These are phyloP conservation scores for Cladosporium sp. DNA, from an alignment of 2,329 filamentous ascomycete genomes.

Conservation along the genomic window DNA sequence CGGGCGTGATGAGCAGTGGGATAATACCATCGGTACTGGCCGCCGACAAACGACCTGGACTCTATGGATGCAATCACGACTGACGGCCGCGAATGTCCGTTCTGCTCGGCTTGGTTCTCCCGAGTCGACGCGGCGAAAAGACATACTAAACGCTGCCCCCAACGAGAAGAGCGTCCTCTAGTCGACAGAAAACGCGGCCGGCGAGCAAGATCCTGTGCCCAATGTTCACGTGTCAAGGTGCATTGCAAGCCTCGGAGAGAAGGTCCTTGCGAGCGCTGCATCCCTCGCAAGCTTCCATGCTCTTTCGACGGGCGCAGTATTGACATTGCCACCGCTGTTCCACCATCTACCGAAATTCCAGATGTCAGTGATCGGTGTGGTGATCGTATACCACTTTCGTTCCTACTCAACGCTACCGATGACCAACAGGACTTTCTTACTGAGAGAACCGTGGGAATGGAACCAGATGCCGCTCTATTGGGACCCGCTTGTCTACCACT, in stretches of 20 bases:
- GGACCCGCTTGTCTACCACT: neutral
- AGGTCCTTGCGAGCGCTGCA: constrained; percentile 26
- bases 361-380: neutral
- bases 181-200: constrained; percentile 9
- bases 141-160: constrained; percentile 14
- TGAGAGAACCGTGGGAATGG: constrained; percentile 7
- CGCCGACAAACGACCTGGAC: neutral
- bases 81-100: constrained; percentile 17
- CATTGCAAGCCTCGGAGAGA: neutral
- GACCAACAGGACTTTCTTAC: constrained; percentile 19
- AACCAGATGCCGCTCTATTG: constrained; percentile 8
- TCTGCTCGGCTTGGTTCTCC: constrained; percentile 10
- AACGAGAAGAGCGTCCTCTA: neutral
- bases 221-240: constrained; percentile 18
- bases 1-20: neutral
- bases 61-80: neutral
- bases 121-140: constrained; percentile 13
- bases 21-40: neutral
- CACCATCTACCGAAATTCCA: too few species aligned
- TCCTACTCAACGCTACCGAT: constrained; percentile 18
- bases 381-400: neutral
- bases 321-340: neutral
- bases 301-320: neutral
- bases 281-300: constrained; percentile 18
- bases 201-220: neutral